Conservation (phyloP, 169 alveolate species). For the Cryptosporidium xiaoi region DNA sequence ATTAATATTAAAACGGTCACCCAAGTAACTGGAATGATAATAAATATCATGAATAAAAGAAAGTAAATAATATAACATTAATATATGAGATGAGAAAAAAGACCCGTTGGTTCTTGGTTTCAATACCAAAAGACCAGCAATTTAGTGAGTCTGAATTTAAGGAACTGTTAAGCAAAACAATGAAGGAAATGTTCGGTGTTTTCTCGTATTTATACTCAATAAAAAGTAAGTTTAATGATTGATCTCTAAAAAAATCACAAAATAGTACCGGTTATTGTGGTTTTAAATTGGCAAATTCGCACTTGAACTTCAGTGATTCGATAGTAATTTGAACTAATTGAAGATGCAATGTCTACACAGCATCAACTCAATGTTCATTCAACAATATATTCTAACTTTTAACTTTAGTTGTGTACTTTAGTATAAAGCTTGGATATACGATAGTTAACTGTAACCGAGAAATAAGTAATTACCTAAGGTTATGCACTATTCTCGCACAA, state of each 20-base stretch:
- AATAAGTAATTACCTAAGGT: slow-evolving; percentile 33
- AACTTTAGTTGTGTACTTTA: slow-evolving; percentile 36
- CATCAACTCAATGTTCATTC: no score
- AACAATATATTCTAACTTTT: no score
- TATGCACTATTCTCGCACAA: slow-evolving; percentile 31
- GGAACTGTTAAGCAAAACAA: slow-evolving; percentile 35
- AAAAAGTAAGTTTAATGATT: slow-evolving; percentile 53
- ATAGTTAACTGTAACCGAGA: slow-evolving; percentile 60
- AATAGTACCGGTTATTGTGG: no score
- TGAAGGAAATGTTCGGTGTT: slow-evolving; percentile 62
- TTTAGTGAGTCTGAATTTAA: slow-evolving; percentile 14
- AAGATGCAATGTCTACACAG: no score
- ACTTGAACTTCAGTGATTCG: no score
- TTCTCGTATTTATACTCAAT: slow-evolving; percentile 51
- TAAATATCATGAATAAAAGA: no score
- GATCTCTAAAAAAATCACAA: no score
- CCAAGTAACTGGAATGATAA: no score
- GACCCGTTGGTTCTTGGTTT: slow-evolving; percentile 62
- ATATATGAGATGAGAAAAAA: slow-evolving; percentile 48
- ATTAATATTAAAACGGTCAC: no score
- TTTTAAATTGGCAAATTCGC: no score
- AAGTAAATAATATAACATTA: background rate
- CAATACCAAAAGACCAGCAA: slow-evolving; percentile 31
- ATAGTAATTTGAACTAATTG: no score
- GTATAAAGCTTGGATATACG: slow-evolving; percentile 45